Evolutionary conservation across 495 filamentous ascomycete species (phyloP).

Genomic region (Hypomontagnella monticulosa): DNA sequence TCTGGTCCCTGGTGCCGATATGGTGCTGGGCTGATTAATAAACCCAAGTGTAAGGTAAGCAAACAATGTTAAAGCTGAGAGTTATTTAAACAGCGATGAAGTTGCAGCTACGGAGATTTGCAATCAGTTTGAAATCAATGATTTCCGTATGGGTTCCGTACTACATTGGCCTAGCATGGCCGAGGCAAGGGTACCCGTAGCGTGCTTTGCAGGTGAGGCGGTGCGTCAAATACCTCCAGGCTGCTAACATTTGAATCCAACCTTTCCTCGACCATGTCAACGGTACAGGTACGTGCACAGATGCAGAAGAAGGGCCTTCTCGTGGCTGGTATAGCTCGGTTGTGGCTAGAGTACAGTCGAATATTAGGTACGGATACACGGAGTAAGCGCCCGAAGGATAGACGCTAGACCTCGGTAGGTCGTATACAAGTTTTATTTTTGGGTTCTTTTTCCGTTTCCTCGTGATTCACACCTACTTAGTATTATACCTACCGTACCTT

Average conservation of each 20-base stretch:
- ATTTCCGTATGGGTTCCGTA: conserved; percentile 4
- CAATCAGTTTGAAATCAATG: conserved; percentile 41
- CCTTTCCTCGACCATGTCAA: too few species aligned
- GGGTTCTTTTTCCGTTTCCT: conserved; percentile 1
- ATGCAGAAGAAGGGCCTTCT: background rate
- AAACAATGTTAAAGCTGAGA: conserved; percentile 8
- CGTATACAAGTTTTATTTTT: conserved; percentile 9
- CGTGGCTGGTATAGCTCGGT: conserved; percentile 12
- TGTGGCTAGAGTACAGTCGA: conserved; percentile 24
- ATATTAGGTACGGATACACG: background rate
- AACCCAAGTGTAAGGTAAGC: conserved; percentile 1
- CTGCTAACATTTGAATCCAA: too few species aligned
- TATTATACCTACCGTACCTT: too few species aligned
- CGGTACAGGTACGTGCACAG: too few species aligned
- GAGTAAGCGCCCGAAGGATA: conserved; percentile 10
- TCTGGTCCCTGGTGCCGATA: background rate
- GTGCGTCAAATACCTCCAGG: background rate
- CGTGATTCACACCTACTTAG: background rate
- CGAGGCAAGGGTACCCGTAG: background rate
- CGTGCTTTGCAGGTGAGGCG: conserved; percentile 17
- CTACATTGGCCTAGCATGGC: conserved; percentile 5
- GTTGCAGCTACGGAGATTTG: conserved; percentile 36
- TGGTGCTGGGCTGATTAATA: conserved; percentile 3
- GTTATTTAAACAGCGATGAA: conserved; percentile 31
- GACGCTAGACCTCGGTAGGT: conserved; percentile 22